Percentiles rank a stretch among this genome's conserved stretches.
Evolutionary conservation across 129 eudicot species (phyloP).

Genomic region (Saussurea involucrata): DNA sequence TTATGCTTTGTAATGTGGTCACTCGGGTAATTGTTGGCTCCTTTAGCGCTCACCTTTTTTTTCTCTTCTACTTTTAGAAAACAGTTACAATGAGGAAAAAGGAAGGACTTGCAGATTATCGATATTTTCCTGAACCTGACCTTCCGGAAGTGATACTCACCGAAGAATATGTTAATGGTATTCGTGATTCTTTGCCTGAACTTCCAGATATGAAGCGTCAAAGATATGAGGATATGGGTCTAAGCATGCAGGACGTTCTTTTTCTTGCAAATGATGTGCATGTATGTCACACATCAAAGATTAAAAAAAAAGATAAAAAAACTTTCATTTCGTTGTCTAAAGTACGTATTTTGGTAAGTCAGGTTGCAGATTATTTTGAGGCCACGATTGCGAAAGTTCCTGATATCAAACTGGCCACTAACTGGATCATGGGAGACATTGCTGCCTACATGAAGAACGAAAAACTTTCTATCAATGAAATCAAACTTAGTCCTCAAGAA

Average conservation of each 20-base stretch:
- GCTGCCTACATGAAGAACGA: constrained; percentile 86
- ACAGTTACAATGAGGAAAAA: constrained; percentile 98
- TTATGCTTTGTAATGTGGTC: not conserved
- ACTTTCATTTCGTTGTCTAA: not conserved
- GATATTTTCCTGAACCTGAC: constrained; percentile 98
- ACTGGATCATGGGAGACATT: constrained; percentile 98
- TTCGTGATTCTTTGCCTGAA: constrained; percentile 80
- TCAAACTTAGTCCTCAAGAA: constrained; percentile 79
- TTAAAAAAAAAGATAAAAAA: not conserved
- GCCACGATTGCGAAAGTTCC: constrained; percentile 70
- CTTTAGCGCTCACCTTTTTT: constrained; percentile 23
- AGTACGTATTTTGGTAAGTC: constrained; percentile 1
- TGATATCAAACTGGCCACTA: constrained; percentile 79
- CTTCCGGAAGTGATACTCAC: constrained; percentile 78
- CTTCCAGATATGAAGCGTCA: constrained; percentile 89
- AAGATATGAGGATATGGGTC: constrained; percentile 80
- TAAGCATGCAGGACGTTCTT: constrained; percentile 91
- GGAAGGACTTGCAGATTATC: constrained; percentile 98
- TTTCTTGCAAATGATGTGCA: constrained; percentile 84
- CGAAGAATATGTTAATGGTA: constrained; percentile 55
- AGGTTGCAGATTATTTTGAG: constrained; percentile 91
- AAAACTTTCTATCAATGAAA: constrained; percentile 66
- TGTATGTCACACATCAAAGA: constrained; percentile 43
- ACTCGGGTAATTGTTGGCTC: not conserved
- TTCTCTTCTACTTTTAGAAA: constrained; percentile 50